A percentile compares a stretch with the other conserved stretches of the same genome.
Evolutionary conservation across 2,329 filamentous ascomycete genomes (phyloP).

Genomic region (Aspergillus japonicus): DNA sequence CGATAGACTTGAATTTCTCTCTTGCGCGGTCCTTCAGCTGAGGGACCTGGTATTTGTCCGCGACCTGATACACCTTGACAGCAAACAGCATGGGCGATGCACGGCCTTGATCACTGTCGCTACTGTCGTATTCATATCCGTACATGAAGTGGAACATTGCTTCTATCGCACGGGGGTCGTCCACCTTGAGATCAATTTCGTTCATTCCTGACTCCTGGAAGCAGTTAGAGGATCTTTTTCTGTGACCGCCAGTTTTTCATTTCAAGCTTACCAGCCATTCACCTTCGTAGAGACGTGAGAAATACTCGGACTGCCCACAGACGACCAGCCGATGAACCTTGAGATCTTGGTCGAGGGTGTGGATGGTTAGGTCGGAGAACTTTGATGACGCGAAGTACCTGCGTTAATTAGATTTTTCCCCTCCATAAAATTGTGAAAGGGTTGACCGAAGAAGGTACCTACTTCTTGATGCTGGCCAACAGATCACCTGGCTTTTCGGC

Average conservation of each 20-base stretch:
- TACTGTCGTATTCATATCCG: conserved; percentile 23
- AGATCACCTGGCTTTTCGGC: background rate
- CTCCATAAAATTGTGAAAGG: background rate
- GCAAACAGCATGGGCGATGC: conserved; percentile 24
- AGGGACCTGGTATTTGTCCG: conserved; percentile 26
- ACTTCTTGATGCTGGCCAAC: background rate
- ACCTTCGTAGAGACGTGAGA: conserved; percentile 13
- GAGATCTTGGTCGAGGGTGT: conserved; percentile 13
- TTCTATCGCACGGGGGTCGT: conserved; percentile 20
- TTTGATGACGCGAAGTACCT: conserved; percentile 8
- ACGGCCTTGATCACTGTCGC: conserved; percentile 12
- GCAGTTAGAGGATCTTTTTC: background rate
- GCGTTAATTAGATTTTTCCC: background rate
- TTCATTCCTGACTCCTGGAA: background rate
- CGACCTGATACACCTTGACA: conserved; percentile 24
- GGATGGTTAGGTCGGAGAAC: conserved; percentile 18
- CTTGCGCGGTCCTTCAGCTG: conserved; percentile 21
- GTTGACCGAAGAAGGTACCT: background rate
- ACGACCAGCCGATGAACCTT: conserved; percentile 19
- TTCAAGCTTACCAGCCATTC: too few species aligned
- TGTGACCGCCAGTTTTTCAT: too few species aligned
- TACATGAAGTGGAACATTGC: conserved; percentile 30
- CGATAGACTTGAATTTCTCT: conserved; percentile 18
- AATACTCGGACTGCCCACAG: conserved; percentile 19
- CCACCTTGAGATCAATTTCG: conserved; percentile 12